phyloP scores from a whole-genome alignment of 768 basidiomycete species.

The Panus rudis region DNA sequence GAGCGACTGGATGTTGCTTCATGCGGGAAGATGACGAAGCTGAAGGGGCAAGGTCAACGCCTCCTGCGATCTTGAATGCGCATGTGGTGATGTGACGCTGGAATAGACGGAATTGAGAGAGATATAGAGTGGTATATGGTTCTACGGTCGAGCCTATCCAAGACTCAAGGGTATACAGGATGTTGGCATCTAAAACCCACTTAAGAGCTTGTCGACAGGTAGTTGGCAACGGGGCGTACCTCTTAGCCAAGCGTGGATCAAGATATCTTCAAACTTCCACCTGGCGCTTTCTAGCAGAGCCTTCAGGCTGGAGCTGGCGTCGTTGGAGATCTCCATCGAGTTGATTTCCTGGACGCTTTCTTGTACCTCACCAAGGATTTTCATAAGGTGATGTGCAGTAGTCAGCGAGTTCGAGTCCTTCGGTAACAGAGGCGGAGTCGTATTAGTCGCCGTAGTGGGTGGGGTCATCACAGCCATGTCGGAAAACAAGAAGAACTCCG shows the following conservation, averaged over 20 bases:
- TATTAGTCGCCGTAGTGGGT: conserved; percentile 29
- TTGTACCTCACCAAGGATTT: conserved; percentile 76
- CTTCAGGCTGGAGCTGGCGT: conserved; percentile 60
- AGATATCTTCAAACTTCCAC: conserved; percentile 84
- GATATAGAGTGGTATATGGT: conserved; percentile 64
- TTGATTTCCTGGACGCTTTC: conserved; percentile 81
- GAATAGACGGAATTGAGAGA: conserved; percentile 72
- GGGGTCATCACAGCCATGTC: conserved; percentile 67
- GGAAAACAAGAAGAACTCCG: conserved; percentile 80
- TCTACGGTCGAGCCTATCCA: conserved; percentile 66
- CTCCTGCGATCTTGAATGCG: conserved; percentile 77
- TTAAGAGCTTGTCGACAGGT: neutral
- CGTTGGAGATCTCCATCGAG: conserved; percentile 74
- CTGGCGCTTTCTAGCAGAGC: conserved; percentile 72
- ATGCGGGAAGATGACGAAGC: conserved; percentile 40
- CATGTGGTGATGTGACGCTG: conserved; percentile 71
- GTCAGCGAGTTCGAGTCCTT: conserved; percentile 74
- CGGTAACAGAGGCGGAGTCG: conserved; percentile 53
- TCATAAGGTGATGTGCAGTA: conserved; percentile 72
- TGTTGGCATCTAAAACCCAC: conserved; percentile 58
- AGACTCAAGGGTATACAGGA: conserved; percentile 81
- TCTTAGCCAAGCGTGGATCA: conserved; percentile 73
- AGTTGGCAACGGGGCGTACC: conserved; percentile 41
- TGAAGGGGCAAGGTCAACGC: conserved; percentile 46
- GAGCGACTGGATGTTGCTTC: conserved; percentile 56